Evolutionary conservation across 371 early-diverging fungal species (phyloP).

Genomic region (Nematocida sp.): DNA sequence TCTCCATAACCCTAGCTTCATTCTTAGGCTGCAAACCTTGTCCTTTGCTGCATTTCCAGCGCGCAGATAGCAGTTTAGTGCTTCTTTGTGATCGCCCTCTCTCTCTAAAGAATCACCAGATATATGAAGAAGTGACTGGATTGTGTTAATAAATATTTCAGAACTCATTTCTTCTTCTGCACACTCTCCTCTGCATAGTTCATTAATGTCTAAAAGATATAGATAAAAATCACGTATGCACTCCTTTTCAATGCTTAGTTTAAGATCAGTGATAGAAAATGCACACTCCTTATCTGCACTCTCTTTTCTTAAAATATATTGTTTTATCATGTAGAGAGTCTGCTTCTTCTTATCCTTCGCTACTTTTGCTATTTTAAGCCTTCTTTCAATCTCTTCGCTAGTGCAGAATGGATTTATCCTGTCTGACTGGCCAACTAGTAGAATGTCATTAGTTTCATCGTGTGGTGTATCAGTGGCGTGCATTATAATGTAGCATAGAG

Average conservation of each 20-base stretch:
- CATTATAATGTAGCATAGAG: slow-evolving; percentile 49
- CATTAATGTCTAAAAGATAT: not conserved
- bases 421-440: not conserved
- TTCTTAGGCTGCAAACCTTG: not conserved
- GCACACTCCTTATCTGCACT: no score
- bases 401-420: not conserved
- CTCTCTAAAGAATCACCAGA: slow-evolving; percentile 14
- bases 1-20: slow-evolving; percentile 44
- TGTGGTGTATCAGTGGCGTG: slow-evolving; percentile 17
- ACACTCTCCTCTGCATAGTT: not conserved
- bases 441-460: slow-evolving; percentile 48
- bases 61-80: slow-evolving; percentile 23
- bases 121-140: not conserved
- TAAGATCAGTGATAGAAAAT: not conserved
- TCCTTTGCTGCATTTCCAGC: not conserved
- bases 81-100: slow-evolving; percentile 28
- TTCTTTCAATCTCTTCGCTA: slow-evolving; percentile 33
- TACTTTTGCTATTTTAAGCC: slow-evolving; percentile 30
- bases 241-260: slow-evolving; percentile 15
- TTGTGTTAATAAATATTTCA: not conserved
- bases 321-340: slow-evolving; percentile 11
- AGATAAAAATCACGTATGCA: slow-evolving; percentile 5
- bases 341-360: slow-evolving; percentile 34
- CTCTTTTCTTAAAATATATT: not conserved
- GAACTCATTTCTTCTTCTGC: not conserved